These are phyloP conservation scores for Exophiala calicioides DNA, from an alignment of 2,329 filamentous ascomycete genomes.

Conservation along the genomic window DNA sequence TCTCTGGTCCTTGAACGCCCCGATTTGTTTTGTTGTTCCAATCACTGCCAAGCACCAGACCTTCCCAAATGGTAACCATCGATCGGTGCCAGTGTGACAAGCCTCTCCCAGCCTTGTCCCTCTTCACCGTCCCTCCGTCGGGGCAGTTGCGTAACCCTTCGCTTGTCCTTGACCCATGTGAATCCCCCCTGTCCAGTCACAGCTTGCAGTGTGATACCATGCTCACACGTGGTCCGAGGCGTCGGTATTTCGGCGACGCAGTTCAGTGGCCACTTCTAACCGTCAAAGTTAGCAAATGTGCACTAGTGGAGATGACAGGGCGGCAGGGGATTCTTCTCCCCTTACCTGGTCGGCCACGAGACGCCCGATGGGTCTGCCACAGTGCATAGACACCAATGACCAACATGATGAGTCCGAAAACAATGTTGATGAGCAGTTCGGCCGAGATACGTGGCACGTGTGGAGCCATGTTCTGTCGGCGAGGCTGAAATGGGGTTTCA, in stretches of 20 bases:
- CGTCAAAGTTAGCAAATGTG: neutral
- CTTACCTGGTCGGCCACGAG: constrained; percentile 4
- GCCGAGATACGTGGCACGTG: neutral
- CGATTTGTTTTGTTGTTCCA: neutral
- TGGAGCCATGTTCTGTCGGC: neutral
- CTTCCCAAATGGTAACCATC: neutral
- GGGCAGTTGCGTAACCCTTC: neutral
- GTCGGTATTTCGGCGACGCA: constrained; percentile 3
- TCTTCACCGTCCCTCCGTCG: neutral
- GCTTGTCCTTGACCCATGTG: neutral
- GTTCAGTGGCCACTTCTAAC: constrained; percentile 3
- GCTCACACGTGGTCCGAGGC: constrained; percentile 5
- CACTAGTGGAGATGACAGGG: neutral
- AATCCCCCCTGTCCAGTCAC: neutral
- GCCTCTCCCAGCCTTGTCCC: neutral
- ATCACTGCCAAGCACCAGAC: neutral
- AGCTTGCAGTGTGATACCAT: neutral
- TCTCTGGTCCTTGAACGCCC: neutral
- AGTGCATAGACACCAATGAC: constrained; percentile 6
- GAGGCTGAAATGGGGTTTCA: no score
- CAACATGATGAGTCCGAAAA: constrained; percentile 9
- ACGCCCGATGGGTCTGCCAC: constrained; percentile 5
- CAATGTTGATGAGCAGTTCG: constrained; percentile 5
- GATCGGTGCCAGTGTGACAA: no score
- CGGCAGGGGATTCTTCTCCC: neutral